These are phyloP conservation scores for Botrytis hyacinthi DNA, from an alignment of 2,329 filamentous ascomycete genomes.

Conservation along the genomic window DNA sequence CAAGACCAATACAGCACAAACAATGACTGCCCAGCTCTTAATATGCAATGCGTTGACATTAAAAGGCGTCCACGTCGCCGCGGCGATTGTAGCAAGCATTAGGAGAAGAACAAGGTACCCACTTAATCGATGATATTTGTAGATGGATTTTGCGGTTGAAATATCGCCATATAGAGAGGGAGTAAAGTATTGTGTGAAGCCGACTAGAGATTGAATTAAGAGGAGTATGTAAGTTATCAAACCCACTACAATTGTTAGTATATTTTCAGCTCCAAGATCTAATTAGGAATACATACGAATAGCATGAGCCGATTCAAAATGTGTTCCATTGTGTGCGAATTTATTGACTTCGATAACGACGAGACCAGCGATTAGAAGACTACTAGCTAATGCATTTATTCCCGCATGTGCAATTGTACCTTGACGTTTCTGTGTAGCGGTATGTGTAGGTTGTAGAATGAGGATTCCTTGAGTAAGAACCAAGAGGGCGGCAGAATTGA, in stretches of 20 bases:
- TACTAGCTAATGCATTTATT: constrained; percentile 62
- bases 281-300: constrained; percentile 44
- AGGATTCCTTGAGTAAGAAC: constrained; percentile 77
- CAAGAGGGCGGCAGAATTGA: constrained; percentile 65
- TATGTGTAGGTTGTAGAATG: constrained; percentile 82
- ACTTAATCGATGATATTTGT: constrained; percentile 81
- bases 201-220: constrained; percentile 70
- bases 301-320: constrained; percentile 80
- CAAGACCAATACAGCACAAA: constrained; percentile 65
- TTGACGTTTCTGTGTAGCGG: constrained; percentile 66
- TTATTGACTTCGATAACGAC: constrained; percentile 84
- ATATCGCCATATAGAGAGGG: constrained; percentile 75
- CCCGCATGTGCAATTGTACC: constrained; percentile 63
- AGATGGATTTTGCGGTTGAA: constrained; percentile 75
- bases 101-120: constrained; percentile 74
- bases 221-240: constrained; percentile 69
- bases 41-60: constrained; percentile 67
- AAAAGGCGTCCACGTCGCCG: constrained; percentile 75
- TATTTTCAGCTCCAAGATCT: neutral
- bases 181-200: constrained; percentile 77
- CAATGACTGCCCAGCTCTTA: constrained; percentile 70
- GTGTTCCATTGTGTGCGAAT: constrained; percentile 58
- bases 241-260: constrained; percentile 46
- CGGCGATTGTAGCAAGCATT: constrained; percentile 69
- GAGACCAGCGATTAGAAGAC: constrained; percentile 58